These are phyloP conservation scores for Macadamia integrifolia DNA, from an alignment of 164 flowering plant genomes.

Conservation along the genomic window DNA sequence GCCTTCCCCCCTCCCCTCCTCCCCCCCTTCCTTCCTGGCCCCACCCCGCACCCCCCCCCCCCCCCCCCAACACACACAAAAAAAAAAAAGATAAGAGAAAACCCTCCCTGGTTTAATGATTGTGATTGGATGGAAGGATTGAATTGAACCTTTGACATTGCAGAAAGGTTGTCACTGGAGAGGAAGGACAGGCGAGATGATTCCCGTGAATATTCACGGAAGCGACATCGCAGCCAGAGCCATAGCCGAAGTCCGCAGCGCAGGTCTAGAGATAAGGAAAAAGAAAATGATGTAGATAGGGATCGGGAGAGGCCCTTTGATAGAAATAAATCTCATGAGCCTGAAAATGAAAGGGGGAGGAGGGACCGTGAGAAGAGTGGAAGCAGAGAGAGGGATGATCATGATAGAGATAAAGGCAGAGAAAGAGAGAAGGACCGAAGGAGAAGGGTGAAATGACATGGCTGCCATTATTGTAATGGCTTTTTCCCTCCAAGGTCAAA, in stretches of 20 bases:
- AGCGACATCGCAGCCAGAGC: slow-evolving; percentile 68
- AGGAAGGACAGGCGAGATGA: slow-evolving; percentile 61
- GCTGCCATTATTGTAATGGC: background rate
- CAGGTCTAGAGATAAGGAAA: slow-evolving; percentile 55
- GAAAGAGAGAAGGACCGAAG: slow-evolving; percentile 46
- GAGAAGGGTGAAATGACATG: slow-evolving; percentile 28
- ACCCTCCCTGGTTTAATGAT: too few species aligned
- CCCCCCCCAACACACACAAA: too few species aligned
- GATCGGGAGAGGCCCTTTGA: slow-evolving; percentile 52
- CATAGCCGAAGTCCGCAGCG: slow-evolving; percentile 63
- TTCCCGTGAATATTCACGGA: slow-evolving; percentile 53
- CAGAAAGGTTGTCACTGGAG: slow-evolving; percentile 58
- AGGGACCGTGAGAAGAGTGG: slow-evolving; percentile 47
- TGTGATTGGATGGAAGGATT: background rate
- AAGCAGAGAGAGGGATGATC: slow-evolving; percentile 49
- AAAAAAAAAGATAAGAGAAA: too few species aligned
- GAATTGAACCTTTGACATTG: slow-evolving; percentile 13
- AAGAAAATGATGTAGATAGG: slow-evolving; percentile 41
- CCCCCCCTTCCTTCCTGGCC: too few species aligned
- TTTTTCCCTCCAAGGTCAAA: background rate
- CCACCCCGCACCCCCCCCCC: too few species aligned
- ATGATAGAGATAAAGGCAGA: slow-evolving; percentile 33
- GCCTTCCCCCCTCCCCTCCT: too few species aligned
- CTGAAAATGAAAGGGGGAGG: slow-evolving; percentile 38
- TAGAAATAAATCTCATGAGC: slow-evolving; percentile 41